These are phyloP conservation scores for Tetracentron sinense DNA, from an alignment of 164 flowering plant genomes.

Conservation along the genomic window DNA sequence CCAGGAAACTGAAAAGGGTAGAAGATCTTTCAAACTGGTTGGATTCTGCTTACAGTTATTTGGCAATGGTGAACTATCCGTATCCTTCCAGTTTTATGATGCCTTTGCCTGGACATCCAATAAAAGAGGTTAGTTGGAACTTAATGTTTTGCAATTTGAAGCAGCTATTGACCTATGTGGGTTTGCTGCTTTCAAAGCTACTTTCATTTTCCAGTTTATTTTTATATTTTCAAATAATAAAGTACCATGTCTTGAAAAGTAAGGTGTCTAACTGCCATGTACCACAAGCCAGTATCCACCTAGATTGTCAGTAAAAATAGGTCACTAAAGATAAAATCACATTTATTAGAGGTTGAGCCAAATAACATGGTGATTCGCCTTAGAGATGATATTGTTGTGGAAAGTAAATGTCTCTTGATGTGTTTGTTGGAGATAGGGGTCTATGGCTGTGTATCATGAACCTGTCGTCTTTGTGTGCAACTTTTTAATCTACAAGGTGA, in stretches of 20 bases:
- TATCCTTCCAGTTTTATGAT: conserved; percentile 68
- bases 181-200: neutral
- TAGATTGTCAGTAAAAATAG: neutral
- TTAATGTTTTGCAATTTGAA: neutral
- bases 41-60: conserved; percentile 71
- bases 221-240: too few species aligned
- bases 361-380: neutral
- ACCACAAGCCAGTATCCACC: neutral
- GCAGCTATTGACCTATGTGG: neutral
- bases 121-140: conserved; percentile 61
- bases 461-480: too few species aligned
- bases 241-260: neutral
- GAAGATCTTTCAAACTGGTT: conserved; percentile 69
- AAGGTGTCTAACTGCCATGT: neutral
- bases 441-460: too few species aligned
- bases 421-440: too few species aligned
- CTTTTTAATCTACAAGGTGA: too few species aligned
- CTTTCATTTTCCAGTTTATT: neutral
- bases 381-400: too few species aligned
- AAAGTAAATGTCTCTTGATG: too few species aligned
- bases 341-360: neutral
- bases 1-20: conserved; percentile 53
- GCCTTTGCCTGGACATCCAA: conserved; percentile 88
- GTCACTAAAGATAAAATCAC: neutral
- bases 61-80: conserved; percentile 93